A percentile compares a stretch with the other conserved stretches of the same genome.
These are phyloP conservation scores for Cordyceps militaris DNA, from an alignment of 2,329 filamentous ascomycete species.

Conservation along the genomic window DNA sequence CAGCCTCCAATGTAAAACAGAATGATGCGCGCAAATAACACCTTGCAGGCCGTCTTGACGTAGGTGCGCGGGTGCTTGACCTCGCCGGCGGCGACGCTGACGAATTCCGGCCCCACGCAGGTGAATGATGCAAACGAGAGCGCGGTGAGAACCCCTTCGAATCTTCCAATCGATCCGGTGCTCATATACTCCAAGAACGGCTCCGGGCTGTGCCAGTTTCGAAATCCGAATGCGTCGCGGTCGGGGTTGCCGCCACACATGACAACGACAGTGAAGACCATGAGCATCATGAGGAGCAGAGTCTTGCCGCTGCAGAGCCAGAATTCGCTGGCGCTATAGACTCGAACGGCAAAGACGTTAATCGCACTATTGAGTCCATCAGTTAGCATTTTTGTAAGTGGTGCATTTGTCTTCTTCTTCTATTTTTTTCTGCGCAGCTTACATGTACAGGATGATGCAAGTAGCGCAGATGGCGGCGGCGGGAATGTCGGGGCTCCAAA, in stretches of 20 bases:
- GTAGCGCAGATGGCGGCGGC: not conserved
- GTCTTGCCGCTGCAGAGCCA: conserved; percentile 57
- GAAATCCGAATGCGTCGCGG: conserved; percentile 61
- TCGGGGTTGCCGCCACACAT: conserved; percentile 73
- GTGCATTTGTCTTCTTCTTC: too few species aligned
- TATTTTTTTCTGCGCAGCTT: too few species aligned
- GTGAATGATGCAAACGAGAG: conserved; percentile 58
- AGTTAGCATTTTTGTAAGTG: too few species aligned
- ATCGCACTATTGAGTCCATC: conserved; percentile 33
- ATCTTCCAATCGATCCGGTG: conserved; percentile 54
- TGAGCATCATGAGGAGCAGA: conserved; percentile 57
- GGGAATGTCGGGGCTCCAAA: not conserved
- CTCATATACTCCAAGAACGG: conserved; percentile 48
- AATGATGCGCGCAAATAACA: conserved; percentile 64
- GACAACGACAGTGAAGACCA: conserved; percentile 67
- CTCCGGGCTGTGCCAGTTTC: conserved; percentile 49
- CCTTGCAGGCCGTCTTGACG: conserved; percentile 64
- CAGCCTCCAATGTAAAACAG: conserved; percentile 65
- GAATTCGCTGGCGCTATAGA: conserved; percentile 67
- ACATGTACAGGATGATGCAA: not conserved
- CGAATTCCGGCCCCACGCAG: conserved; percentile 60
- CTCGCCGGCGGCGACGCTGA: conserved; percentile 62
- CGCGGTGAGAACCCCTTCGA: conserved; percentile 62
- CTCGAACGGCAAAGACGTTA: conserved; percentile 59
- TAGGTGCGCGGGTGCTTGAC: conserved; percentile 54